phyloP scores from a whole-genome alignment of 176 grass and related monocot genomes.

The Phyllostachys edulis region DNA sequence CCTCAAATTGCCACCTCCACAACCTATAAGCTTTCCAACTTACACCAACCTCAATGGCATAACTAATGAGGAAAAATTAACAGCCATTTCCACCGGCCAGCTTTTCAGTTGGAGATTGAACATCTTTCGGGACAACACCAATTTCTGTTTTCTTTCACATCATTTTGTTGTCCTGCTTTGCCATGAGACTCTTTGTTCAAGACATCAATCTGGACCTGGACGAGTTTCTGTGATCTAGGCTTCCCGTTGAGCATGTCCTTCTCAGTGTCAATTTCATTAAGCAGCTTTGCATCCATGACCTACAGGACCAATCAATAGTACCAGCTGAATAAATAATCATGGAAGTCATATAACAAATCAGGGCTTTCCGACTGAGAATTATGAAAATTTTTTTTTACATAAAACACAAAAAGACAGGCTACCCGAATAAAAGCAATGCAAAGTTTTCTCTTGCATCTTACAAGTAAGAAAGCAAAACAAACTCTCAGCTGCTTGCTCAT shows the following conservation, averaged over 20 bases:
- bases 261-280: not conserved
- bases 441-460: not conserved
- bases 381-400: not conserved
- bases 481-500: not conserved
- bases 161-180: constrained; percentile 31
- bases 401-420: not conserved
- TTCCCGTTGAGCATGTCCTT: not conserved
- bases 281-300: not conserved
- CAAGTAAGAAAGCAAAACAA: not conserved
- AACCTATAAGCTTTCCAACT: no score
- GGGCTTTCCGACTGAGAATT: not conserved
- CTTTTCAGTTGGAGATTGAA: constrained; percentile 36
- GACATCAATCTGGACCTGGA: not conserved
- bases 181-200: constrained; percentile 40
- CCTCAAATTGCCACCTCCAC: no score
- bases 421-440: not conserved
- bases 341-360: not conserved
- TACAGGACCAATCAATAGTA: not conserved
- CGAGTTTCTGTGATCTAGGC: constrained; percentile 1
- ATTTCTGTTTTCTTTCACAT: constrained; percentile 19
- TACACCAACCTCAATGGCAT: not conserved
- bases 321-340: not conserved
- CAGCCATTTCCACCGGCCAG: constrained; percentile 38
- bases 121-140: constrained; percentile 34
- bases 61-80: not conserved